Conservation (phyloP, 805 yeast genomes). For the Nakazawaea wickerhamii region DNA sequence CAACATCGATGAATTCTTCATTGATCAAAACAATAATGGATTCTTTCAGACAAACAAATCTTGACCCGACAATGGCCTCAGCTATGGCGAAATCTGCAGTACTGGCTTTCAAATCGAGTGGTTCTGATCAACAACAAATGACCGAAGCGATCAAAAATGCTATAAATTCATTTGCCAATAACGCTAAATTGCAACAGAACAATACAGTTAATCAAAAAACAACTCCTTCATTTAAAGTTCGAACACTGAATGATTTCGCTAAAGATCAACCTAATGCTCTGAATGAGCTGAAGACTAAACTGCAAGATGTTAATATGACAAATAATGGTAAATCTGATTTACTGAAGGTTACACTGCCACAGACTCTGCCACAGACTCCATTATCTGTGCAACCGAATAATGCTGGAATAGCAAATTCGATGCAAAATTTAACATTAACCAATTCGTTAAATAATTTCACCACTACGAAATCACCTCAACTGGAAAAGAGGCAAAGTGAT, state of each 20-base stretch:
- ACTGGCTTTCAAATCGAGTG: constrained; percentile 22
- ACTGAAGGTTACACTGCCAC: not conserved
- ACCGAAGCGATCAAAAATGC: constrained; percentile 24
- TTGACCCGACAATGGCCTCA: constrained; percentile 5
- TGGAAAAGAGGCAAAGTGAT: constrained; percentile 6
- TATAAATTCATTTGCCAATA: constrained; percentile 18
- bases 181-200: constrained; percentile 16
- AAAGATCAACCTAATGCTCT: not conserved
- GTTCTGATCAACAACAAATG: constrained; percentile 16
- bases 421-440: not conserved
- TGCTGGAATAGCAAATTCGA: not conserved
- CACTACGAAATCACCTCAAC: not conserved
- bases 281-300: constrained; percentile 17
- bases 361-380: not conserved
- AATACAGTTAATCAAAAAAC: constrained; percentile 19
- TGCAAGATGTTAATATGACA: constrained; percentile 20
- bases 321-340: constrained; percentile 4
- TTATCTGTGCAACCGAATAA: constrained; percentile 17
- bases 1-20: constrained; percentile 12
- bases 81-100: constrained; percentile 35
- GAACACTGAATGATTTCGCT: constrained; percentile 12
- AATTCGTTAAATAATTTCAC: not conserved
- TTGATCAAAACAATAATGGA: constrained; percentile 5
- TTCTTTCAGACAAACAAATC: not conserved
- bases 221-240: constrained; percentile 25